Evolutionary conservation across 208 protist species (phyloP).

Genomic region (Leishmania aethiopica): DNA sequence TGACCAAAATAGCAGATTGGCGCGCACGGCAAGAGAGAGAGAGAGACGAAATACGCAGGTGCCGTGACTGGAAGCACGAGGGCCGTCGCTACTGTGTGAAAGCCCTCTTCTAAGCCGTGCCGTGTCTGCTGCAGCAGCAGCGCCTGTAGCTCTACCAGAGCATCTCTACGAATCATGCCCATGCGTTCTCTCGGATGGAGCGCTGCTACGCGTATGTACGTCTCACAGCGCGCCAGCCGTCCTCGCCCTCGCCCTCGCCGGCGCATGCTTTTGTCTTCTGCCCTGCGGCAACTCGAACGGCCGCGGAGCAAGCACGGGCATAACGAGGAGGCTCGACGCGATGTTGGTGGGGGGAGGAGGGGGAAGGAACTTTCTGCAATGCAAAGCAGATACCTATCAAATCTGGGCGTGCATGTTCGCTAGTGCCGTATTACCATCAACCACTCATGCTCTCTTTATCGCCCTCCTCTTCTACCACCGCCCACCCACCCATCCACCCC

Average conservation of each 20-base stretch:
- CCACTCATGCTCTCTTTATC: not conserved
- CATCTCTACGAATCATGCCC: too few relatives aligned
- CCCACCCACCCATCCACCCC: too few relatives aligned
- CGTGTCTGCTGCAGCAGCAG: not conserved
- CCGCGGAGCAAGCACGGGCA: not conserved
- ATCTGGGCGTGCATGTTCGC: not conserved
- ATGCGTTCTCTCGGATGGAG: not conserved
- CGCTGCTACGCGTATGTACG: not conserved
- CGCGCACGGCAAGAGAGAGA: not conserved
- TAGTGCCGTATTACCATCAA: not conserved
- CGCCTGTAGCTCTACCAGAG: not conserved
- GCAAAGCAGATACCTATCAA: not conserved
- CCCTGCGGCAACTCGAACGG: not conserved
- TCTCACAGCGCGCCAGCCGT: not conserved
- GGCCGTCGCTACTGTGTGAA: not conserved
- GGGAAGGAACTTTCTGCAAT: not conserved
- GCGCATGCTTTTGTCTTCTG: not conserved
- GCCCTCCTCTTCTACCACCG: not conserved
- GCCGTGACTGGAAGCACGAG: not conserved
- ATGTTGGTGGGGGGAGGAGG: not conserved
- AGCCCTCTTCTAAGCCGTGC: not conserved
- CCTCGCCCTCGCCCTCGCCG: not conserved
- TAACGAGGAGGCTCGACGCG: not conserved
- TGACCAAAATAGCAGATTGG: not conserved
- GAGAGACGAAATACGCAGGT: not conserved